Evolutionary conservation across 2,329 filamentous ascomycete genomes (phyloP), one percentile per base, ranked within the genome.

Genomic region (Fusarium stilboides): DNA sequence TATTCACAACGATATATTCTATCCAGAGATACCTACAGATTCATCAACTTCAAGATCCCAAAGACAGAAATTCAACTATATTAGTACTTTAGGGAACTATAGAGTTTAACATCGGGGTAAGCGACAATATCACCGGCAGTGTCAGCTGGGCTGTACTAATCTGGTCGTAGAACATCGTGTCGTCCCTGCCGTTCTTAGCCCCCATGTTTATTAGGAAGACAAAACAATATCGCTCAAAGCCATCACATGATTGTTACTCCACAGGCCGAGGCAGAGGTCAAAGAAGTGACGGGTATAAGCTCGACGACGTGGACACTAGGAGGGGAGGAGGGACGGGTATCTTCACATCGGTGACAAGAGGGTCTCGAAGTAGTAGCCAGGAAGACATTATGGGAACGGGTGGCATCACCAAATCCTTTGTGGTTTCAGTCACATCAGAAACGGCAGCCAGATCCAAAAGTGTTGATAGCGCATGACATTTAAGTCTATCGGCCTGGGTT

Each of bases 31-130:
- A 87, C 60, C 76, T 80, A 0, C 84, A 87, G 68, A 87, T 88
- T 62, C 74, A 83, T 62, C 77, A 80, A 0, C 85, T 87, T 39
- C 82, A 84, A n/a, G 76, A 62, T 12, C 57, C 77, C 14, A 84
- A 83, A 4, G 84, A 87, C 39, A 84, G 85, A 10, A 85, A 87
- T 68, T 87, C 86, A 0, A 87, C 86, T 7, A 85, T 86, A 82
- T 77, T 88, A 12, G 80, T 88, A 1, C 76, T 88, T 1, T 88
- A 85, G 86, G 86, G 86, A 6, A 84, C 83, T 4, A 84, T 88
- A 57, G 86, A 88, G 71, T 85, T 88, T 74, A 87, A 88, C 66
- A 81, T 87, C 34, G 86, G 86, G 12, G 85, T 87, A 80, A 72
- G 84, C 71, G 2, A 2, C n/a, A n/a, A n/a, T n/a, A 4, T 20